Evolutionary conservation across 2,329 filamentous ascomycete genomes (phyloP), one percentile per base, ranked within the genome.

Genomic region (Lachnellula willkommii): DNA sequence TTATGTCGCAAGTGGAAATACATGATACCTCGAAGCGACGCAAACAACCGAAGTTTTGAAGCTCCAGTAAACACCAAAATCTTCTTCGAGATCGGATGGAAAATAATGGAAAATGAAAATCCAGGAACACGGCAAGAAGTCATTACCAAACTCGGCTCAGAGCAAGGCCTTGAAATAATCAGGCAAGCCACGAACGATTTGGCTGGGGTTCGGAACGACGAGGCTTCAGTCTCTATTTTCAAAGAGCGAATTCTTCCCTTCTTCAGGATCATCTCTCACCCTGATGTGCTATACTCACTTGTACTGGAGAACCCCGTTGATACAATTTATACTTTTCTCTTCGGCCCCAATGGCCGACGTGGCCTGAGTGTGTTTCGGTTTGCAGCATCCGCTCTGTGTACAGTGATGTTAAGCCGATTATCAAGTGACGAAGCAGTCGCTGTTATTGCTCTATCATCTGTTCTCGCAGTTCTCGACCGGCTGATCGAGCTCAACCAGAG

Each of bases 291-390:
- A 24, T 68, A 68, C 5, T 78, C 75, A 0, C 56, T 74, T 11
- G 63, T 77, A 2, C 59, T 78, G 5, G 73, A 78, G 56, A 65
- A 69, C 14, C 64, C 70, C 2, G 65, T 77, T 12, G 72, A 69
- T 17, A 75, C 70, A 3, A 72, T 79, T 24, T 76, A 73, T 64
- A 76, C 71, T 35, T 71, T 72, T 59, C 61, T 79, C 11, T 78
- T 71, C 53, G 74, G 75, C 2, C 51, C 66, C n/a, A 65, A 66
- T 42, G 75, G 75, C 32, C 64, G 58, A 8, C 70, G 72, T 58
- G 71, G 67, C 15, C 64, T 70, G 12, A 54, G 54, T 1, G 61
- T 77, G 24, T 74, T 76, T 50, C 54, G 50, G 4, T 71, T 61
- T 43, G 63, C 65, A 46, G 60, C 61, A 35, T 63, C 53, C 35